Evolutionary conservation across 192 early-diverging fungal genomes (phyloP).

Genomic region (Backusella parvicylindrica): DNA sequence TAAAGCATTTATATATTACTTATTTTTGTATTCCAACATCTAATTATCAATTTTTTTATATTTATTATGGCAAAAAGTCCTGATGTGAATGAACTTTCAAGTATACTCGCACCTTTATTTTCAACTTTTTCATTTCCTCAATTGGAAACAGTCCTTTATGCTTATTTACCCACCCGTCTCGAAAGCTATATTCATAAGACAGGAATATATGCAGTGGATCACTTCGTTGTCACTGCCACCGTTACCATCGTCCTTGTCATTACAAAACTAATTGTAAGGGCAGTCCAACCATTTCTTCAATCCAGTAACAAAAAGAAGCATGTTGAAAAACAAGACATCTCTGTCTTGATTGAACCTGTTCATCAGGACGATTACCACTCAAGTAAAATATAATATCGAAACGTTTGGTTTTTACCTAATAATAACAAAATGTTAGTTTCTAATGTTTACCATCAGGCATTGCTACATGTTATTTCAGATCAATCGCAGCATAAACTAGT

Average conservation of each 20-base stretch:
- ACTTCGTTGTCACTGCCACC: constrained; percentile 24
- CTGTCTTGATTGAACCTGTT: constrained; percentile 21
- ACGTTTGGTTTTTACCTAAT: not conserved
- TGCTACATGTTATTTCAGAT: constrained; percentile 23
- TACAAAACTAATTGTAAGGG: constrained; percentile 15
- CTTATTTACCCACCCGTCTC: constrained; percentile 22
- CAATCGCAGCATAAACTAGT: constrained; percentile 12
- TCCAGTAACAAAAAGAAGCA: not conserved
- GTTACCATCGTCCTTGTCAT: constrained; percentile 20
- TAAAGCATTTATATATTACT: too few species aligned
- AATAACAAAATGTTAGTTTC: constrained; percentile 6
- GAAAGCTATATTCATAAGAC: constrained; percentile 22
- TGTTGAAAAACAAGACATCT: constrained; percentile 3
- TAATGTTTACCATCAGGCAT: constrained; percentile 30
- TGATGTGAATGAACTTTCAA: constrained; percentile 5
- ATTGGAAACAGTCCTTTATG: constrained; percentile 26
- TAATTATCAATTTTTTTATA: not conserved
- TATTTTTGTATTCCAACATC: too few species aligned
- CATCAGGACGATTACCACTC: constrained; percentile 25
- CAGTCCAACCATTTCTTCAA: not conserved
- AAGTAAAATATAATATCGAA: constrained; percentile 4
- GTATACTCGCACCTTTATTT: constrained; percentile 14
- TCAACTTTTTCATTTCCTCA: constrained; percentile 23
- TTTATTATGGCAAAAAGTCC: not conserved
- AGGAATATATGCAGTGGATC: constrained; percentile 30